Conservation (phyloP, 2,329 filamentous ascomycete genomes). For the Trichoderma breve region DNA sequence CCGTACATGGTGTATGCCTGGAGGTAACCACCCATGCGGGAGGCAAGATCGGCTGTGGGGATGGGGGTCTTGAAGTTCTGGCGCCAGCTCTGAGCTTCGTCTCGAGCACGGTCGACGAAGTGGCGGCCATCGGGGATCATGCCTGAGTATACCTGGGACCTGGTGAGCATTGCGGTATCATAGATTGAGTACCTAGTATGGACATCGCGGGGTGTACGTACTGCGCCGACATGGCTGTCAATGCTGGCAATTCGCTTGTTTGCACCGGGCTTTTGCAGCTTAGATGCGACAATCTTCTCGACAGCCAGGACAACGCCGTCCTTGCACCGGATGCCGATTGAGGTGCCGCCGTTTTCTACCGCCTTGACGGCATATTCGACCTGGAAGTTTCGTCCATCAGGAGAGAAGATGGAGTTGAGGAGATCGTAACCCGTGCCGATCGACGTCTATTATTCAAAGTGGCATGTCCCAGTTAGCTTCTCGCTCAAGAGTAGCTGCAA, state of each 20-base stretch:
- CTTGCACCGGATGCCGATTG: slow-evolving; percentile 94
- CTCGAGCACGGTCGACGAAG: slow-evolving; percentile 89
- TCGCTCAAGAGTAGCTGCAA: background rate
- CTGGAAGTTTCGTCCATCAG: slow-evolving; percentile 98
- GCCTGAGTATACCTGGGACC: slow-evolving; percentile 80
- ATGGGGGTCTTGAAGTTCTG: slow-evolving; percentile 93
- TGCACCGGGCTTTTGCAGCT: slow-evolving; percentile 88
- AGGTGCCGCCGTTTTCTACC: slow-evolving; percentile 95
- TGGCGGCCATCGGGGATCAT: slow-evolving; percentile 93
- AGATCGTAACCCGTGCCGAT: slow-evolving; percentile 99
- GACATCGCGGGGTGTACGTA: slow-evolving; percentile 57
- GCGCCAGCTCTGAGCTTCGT: slow-evolving; percentile 90
- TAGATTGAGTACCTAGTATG: too few species aligned
- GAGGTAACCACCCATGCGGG: slow-evolving; percentile 91
- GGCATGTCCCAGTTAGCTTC: slow-evolving; percentile 16
- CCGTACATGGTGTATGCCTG: slow-evolving; percentile 98
- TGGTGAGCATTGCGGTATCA: slow-evolving; percentile 5
- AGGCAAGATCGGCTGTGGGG: slow-evolving; percentile 80
- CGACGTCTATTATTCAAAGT: slow-evolving; percentile 78
- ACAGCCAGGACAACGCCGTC: slow-evolving; percentile 94
- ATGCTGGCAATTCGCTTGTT: slow-evolving; percentile 97
- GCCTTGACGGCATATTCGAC: slow-evolving; percentile 99
- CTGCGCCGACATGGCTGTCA: slow-evolving; percentile 89
- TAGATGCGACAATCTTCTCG: slow-evolving; percentile 94
- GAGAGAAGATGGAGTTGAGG: slow-evolving; percentile 98